Base-by-base conservation (phyloP, 495 filamentous ascomycete species). In the Aspergillus steynii region DNA sequence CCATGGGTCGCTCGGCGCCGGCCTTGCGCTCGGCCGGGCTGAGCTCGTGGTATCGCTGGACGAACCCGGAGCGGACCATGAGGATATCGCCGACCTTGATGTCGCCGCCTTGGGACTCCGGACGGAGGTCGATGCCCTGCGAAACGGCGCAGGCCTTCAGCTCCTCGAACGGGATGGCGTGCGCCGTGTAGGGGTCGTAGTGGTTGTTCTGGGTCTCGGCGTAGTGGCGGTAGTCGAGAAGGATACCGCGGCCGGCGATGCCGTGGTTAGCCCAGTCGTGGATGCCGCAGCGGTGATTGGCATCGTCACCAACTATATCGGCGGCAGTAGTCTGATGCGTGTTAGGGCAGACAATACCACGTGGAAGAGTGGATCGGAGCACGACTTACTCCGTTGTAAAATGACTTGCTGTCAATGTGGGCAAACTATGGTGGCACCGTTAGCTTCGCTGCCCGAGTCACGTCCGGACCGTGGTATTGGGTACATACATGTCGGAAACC, bases 61-160 rank as follows among this genome's bases (percentile, higher is more conserved):
- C 83, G 66, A 87, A 88, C 0, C 90, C 88, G 1, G 82, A 86
- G 48, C 90, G 82, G 32, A 92, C 65, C 54, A 92, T 79, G 25
- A 92, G 77, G 32, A 92, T 83, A 61, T 92, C 90, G 26, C 85
- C 85, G 28, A 83, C 67, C 52, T 82, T 78, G 68, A 90, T 80
- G 61, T 87, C 83, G 9, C 86, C 86, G 20, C 85, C 85, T 63
- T 87, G 80, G 5, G 71, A 67, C 9, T 68, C 72, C 1, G 75
- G 75, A 34, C 71, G 74, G 50, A 80, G 73, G 34, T 79, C 71
- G 29, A 82, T 61, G 20, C 76, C 74, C 50, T 81, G 74, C n/a
- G 62, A 79, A 54, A 69, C 73, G 15, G 83, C 89, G 26, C 88
- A 86, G 10, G 77, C 77, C 51, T 82, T 75, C 2, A 93, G 77